Conservation (phyloP, 1,284 basidiomycete genomes). For the Tilletia setariae region DNA sequence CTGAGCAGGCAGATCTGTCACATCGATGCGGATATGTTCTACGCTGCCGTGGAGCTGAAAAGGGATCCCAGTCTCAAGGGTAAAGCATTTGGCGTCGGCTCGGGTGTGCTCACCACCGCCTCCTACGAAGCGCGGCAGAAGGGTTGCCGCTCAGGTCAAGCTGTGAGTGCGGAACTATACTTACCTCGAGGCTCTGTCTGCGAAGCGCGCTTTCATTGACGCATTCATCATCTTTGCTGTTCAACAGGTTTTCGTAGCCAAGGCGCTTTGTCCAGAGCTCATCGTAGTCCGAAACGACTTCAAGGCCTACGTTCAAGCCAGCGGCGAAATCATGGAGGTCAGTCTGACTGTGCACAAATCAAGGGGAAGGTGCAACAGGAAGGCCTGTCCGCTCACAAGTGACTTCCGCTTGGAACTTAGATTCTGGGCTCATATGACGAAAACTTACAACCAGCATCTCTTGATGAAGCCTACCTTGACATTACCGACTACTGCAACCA, state of each 20-base stretch:
- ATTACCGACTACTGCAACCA: conserved; percentile 73
- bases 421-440: conserved; percentile 74
- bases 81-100: conserved; percentile 67
- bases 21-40: conserved; percentile 59
- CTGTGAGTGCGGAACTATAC: background rate
- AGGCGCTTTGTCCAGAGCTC: conserved; percentile 88
- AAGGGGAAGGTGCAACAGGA: background rate
- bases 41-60: conserved; percentile 62
- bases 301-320: conserved; percentile 48
- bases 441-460: conserved; percentile 72
- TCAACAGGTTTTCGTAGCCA: conserved; percentile 68
- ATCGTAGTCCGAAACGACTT: conserved; percentile 63
- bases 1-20: conserved; percentile 79
- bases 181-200: background rate
- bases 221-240: no score
- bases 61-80: conserved; percentile 73
- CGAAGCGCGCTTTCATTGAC: conserved; percentile 52
- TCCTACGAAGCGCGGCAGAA: conserved; percentile 10
- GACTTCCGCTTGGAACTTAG: background rate
- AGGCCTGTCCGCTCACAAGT: background rate
- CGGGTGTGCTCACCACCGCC: conserved; percentile 24
- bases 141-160: conserved; percentile 7
- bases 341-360: background rate
- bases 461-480: conserved; percentile 81
- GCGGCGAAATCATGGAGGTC: conserved; percentile 50